phyloP scores from a whole-genome alignment of 495 filamentous ascomycete species.

The Aspergillus saccharolyticus region DNA sequence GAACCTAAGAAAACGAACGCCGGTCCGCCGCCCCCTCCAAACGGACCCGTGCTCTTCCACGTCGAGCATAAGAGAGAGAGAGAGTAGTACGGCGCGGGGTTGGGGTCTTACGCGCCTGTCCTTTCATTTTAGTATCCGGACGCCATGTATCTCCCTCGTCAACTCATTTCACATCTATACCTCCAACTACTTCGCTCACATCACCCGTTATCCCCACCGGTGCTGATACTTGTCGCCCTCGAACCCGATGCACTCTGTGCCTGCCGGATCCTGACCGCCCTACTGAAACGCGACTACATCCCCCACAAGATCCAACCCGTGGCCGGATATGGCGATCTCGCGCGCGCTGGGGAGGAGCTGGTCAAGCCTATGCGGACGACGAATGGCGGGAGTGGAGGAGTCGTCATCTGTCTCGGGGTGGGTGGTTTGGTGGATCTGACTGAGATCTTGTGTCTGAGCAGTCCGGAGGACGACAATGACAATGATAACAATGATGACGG shows the following conservation, averaged over 20 bases:
- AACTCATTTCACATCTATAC: constrained; percentile 85
- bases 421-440: constrained; percentile 86
- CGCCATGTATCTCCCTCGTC: constrained; percentile 90
- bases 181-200: constrained; percentile 73
- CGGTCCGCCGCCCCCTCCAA: no score
- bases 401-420: constrained; percentile 88
- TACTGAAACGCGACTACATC: constrained; percentile 95
- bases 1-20: background rate
- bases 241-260: constrained; percentile 95
- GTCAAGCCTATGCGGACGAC: constrained; percentile 77
- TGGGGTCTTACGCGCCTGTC: background rate
- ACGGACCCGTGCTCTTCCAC: background rate
- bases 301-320: constrained; percentile 97
- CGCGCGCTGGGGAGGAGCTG: constrained; percentile 67
- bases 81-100: background rate
- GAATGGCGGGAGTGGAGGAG: constrained; percentile 73
- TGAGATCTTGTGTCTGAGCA: constrained; percentile 60
- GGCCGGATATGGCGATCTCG: constrained; percentile 84
- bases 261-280: constrained; percentile 82
- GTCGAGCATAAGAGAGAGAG: background rate
- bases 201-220: constrained; percentile 77
- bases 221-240: constrained; percentile 88
- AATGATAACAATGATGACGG: constrained; percentile 37
- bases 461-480: constrained; percentile 45
- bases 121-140: no score